phyloP scores from a whole-genome alignment of 2,329 filamentous ascomycete species.

The Cladosporium halotolerans region DNA sequence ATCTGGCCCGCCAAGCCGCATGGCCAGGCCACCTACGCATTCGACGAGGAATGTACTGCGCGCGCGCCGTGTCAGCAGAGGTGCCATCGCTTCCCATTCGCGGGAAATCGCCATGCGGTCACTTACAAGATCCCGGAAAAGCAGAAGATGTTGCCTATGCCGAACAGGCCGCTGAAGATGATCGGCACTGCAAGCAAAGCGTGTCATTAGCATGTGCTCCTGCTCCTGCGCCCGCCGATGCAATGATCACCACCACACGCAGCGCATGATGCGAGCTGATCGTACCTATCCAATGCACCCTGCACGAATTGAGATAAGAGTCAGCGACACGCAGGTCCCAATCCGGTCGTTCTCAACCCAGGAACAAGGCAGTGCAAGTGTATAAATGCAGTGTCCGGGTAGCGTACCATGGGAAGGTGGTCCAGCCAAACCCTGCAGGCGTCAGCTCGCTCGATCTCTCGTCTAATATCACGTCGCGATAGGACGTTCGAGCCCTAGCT shows the following conservation, averaged over 20 bases:
- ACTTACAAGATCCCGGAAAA: constrained; percentile 57
- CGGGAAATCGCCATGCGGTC: constrained; percentile 1
- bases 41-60: constrained; percentile 77
- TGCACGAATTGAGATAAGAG: constrained; percentile 26
- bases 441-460: no score
- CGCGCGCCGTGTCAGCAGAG: neutral
- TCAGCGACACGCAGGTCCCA: constrained; percentile 25
- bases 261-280: constrained; percentile 8
- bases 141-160: constrained; percentile 54
- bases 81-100: neutral
- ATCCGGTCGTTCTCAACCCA: constrained; percentile 8
- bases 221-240: neutral
- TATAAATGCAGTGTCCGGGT: constrained; percentile 37
- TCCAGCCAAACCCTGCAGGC: constrained; percentile 67
- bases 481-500: no score
- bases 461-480: no score
- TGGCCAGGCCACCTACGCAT: constrained; percentile 31
- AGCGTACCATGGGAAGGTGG: constrained; percentile 67
- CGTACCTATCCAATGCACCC: constrained; percentile 47
- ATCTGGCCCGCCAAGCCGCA: constrained; percentile 2
- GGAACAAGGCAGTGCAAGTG: constrained; percentile 15
- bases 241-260: constrained; percentile 9
- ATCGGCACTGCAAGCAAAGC: constrained; percentile 38
- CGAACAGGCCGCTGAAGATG: constrained; percentile 44
- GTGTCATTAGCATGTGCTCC: neutral